Conservation (phyloP, 176 grass and related monocot species). For the Bonia amplexicaulis region DNA sequence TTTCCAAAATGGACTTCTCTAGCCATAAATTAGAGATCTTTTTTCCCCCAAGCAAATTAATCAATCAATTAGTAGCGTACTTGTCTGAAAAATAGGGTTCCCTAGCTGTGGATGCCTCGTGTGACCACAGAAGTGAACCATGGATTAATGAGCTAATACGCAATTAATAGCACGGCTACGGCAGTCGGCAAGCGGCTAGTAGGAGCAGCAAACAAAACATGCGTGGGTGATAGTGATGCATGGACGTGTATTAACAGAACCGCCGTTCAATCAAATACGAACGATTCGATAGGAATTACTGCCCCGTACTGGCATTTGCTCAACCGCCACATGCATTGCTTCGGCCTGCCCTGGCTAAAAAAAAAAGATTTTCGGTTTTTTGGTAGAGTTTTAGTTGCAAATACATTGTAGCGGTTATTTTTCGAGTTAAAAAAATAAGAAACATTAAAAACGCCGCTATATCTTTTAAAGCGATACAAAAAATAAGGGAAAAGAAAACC, state of each 20-base stretch:
- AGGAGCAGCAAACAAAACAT: not conserved
- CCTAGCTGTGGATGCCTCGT: not conserved
- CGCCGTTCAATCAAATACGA: not conserved
- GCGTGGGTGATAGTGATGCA: conserved; percentile 3
- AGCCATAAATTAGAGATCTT: not conserved
- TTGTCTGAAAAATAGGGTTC: not conserved
- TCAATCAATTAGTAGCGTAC: not conserved
- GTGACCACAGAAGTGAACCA: not conserved
- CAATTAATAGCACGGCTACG: not conserved
- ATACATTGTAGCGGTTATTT: too few relatives aligned
- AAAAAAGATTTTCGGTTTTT: too few relatives aligned
- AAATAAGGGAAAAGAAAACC: too few relatives aligned
- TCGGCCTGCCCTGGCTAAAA: not conserved
- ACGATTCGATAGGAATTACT: not conserved
- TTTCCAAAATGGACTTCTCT: not conserved
- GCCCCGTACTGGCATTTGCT: not conserved
- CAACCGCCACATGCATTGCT: not conserved
- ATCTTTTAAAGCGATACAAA: too few relatives aligned
- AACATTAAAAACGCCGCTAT: too few relatives aligned
- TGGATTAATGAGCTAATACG: not conserved
- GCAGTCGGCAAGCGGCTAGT: not conserved
- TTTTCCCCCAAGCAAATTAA: not conserved
- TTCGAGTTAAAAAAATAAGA: too few relatives aligned
- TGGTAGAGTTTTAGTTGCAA: too few relatives aligned
- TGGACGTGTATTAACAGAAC: not conserved